A percentile compares a stretch with the other conserved stretches of the same genome.
phyloP scores from a whole-genome alignment of 495 filamentous ascomycete genomes.

The Rostrohypoxylon terebratum region DNA sequence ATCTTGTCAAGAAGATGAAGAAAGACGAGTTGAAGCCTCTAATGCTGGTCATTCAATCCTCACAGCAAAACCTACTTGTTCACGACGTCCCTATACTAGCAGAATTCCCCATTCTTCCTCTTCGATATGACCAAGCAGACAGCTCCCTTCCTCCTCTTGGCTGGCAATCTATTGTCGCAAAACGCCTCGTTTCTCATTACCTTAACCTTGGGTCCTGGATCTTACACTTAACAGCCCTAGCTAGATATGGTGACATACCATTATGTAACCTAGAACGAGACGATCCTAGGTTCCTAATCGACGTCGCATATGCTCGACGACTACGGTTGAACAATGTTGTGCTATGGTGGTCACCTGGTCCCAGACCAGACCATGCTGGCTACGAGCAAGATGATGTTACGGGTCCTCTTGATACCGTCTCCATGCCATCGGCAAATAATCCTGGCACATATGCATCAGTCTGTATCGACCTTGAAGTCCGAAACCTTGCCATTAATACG shows the following conservation, averaged over 20 bases:
- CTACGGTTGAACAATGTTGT: slow-evolving; percentile 93
- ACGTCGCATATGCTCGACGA: slow-evolving; percentile 92
- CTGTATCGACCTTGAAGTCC: slow-evolving; percentile 93
- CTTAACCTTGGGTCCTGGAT: slow-evolving; percentile 93
- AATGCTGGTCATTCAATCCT: slow-evolving; percentile 90
- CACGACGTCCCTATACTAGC: slow-evolving; percentile 87
- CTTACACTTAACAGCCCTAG: slow-evolving; percentile 83
- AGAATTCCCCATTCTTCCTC: slow-evolving; percentile 83
- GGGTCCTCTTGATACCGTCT: slow-evolving; percentile 85
- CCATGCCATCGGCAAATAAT: slow-evolving; percentile 93
- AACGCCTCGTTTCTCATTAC: slow-evolving; percentile 87
- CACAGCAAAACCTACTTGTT: slow-evolving; percentile 79
- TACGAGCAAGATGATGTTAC: slow-evolving; percentile 94
- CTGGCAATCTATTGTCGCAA: slow-evolving; percentile 92
- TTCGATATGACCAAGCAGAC: slow-evolving; percentile 85
- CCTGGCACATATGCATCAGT: slow-evolving; percentile 95
- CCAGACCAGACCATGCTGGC: slow-evolving; percentile 93
- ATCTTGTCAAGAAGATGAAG: slow-evolving; percentile 85
- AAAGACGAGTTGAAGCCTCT: slow-evolving; percentile 82
- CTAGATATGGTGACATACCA: slow-evolving; percentile 92
- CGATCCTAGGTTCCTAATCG: slow-evolving; percentile 93
- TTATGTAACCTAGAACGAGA: slow-evolving; percentile 95
- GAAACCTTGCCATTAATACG: slow-evolving; percentile 97
- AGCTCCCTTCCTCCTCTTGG: slow-evolving; percentile 89
- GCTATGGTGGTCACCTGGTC: slow-evolving; percentile 94